phyloP scores from a whole-genome alignment of 2,329 filamentous ascomycete species.

The Fusarium drepaniforme region DNA sequence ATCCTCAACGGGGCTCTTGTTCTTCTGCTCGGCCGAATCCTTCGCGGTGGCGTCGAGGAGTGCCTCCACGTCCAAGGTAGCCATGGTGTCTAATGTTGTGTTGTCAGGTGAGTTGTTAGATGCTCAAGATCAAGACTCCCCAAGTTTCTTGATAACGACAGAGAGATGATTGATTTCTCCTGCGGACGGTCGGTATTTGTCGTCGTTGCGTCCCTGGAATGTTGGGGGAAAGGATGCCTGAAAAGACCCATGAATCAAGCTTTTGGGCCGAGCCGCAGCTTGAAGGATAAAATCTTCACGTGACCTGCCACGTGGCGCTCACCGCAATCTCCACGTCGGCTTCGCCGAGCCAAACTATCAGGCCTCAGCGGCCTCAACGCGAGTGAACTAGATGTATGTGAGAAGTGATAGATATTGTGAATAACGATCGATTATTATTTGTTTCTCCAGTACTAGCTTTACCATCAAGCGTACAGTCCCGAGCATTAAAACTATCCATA shows the following conservation, averaged over 20 bases:
- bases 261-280: slow-evolving; percentile 33
- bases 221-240: slow-evolving; percentile 32
- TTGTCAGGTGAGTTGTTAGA: slow-evolving; percentile 24
- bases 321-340: slow-evolving; percentile 18
- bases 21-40: slow-evolving; percentile 63
- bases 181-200: slow-evolving; percentile 23
- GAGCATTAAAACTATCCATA: slow-evolving; percentile 42
- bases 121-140: slow-evolving; percentile 11
- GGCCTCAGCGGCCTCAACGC: background rate
- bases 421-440: slow-evolving; percentile 35
- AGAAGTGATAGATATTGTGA: background rate
- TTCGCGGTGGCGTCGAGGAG: slow-evolving; percentile 88
- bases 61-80: slow-evolving; percentile 82
- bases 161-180: slow-evolving; percentile 14
- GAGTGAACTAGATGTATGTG: background rate
- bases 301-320: slow-evolving; percentile 38
- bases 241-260: slow-evolving; percentile 36
- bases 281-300: slow-evolving; percentile 22
- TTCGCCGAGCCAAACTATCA: background rate
- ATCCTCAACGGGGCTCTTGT: slow-evolving; percentile 61
- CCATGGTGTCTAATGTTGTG: slow-evolving; percentile 53
- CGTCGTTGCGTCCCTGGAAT: slow-evolving; percentile 12
- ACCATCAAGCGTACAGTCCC: slow-evolving; percentile 36
- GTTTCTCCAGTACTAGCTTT: slow-evolving; percentile 34
- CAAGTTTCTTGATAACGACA: slow-evolving; percentile 5